These are phyloP conservation scores for Angomonas ambiguus DNA, from an alignment of 208 protist genomes.

Conservation along the genomic window DNA sequence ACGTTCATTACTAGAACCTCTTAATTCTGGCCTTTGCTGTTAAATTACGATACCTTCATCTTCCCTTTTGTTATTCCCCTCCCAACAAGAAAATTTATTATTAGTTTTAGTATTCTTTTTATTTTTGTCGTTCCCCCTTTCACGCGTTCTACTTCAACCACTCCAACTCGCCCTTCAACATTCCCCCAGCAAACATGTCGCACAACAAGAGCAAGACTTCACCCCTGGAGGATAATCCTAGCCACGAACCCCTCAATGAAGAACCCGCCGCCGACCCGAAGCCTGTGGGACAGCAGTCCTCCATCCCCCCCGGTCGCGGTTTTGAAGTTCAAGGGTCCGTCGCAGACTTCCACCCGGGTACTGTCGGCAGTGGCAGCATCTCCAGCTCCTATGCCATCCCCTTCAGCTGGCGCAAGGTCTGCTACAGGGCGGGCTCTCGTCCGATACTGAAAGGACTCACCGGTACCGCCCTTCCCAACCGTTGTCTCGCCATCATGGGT, in stretches of 20 bases:
- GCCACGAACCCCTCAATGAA: neutral
- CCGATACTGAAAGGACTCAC: slow-evolving; percentile 64
- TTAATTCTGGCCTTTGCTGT: neutral
- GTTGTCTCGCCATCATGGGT: slow-evolving; percentile 80
- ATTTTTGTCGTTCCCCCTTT: slow-evolving; percentile 1
- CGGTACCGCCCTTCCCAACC: slow-evolving; percentile 62
- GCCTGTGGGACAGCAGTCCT: neutral
- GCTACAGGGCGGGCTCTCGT: slow-evolving; percentile 39
- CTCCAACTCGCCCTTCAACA: neutral
- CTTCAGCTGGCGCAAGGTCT: slow-evolving; percentile 70
- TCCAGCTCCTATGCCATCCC: slow-evolving; percentile 42
- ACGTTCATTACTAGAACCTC: too few relatives aligned
- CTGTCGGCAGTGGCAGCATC: slow-evolving; percentile 22
- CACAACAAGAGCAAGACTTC: neutral
- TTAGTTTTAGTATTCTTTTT: neutral
- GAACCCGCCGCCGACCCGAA: neutral
- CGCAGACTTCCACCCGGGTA: slow-evolving; percentile 39
- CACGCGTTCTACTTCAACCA: neutral
- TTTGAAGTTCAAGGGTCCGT: slow-evolving; percentile 39
- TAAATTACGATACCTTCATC: neutral
- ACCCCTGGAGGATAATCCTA: neutral
- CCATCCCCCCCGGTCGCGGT: slow-evolving; percentile 14
- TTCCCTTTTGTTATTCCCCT: neutral
- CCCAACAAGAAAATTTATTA: neutral
- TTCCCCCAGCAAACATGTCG: neutral